A percentile compares a stretch with the other conserved stretches of the same genome.
phyloP scores from a whole-genome alignment of 441 rosid species.

The Pelargonium fulgidum region DNA sequence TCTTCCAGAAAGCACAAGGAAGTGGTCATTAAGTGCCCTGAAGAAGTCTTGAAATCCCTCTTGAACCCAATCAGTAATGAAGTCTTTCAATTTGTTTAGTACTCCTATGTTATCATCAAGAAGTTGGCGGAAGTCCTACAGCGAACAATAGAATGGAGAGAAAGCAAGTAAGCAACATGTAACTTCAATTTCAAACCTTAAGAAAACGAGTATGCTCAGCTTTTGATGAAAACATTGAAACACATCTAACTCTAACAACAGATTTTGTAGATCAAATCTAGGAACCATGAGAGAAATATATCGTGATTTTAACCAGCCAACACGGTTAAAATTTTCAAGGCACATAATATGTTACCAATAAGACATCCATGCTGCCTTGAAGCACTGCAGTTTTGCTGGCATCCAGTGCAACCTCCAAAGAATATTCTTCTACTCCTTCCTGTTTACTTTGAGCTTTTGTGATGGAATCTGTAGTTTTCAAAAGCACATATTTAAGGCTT shows the following conservation, averaged over 20 bases:
- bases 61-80: conserved; percentile 68
- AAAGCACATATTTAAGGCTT: conserved; percentile 17
- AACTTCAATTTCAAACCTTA: neutral
- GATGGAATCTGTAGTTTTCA: conserved; percentile 54
- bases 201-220: conserved; percentile 11
- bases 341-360: conserved; percentile 48
- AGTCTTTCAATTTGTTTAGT: conserved; percentile 55
- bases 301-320: conserved; percentile 12
- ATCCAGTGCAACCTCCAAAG: conserved; percentile 60
- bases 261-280: neutral
- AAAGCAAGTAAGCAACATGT: conserved; percentile 9
- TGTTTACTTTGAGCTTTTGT: conserved; percentile 38
- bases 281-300: neutral
- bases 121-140: conserved; percentile 73
- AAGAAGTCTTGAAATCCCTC: conserved; percentile 94
- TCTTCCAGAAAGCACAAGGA: conserved; percentile 70
- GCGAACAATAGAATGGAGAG: conserved; percentile 17
- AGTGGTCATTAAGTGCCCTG: conserved; percentile 52
- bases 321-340: neutral
- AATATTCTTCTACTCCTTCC: conserved; percentile 50
- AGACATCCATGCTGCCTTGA: conserved; percentile 77
- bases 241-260: neutral
- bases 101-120: conserved; percentile 60
- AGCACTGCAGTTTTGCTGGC: conserved; percentile 67
- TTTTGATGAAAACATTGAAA: neutral